Percentiles rank a stretch among this genome's conserved stretches.
Evolutionary conservation across 208 protist species (phyloP).

Genomic region (Leishmania lainsoni): DNA sequence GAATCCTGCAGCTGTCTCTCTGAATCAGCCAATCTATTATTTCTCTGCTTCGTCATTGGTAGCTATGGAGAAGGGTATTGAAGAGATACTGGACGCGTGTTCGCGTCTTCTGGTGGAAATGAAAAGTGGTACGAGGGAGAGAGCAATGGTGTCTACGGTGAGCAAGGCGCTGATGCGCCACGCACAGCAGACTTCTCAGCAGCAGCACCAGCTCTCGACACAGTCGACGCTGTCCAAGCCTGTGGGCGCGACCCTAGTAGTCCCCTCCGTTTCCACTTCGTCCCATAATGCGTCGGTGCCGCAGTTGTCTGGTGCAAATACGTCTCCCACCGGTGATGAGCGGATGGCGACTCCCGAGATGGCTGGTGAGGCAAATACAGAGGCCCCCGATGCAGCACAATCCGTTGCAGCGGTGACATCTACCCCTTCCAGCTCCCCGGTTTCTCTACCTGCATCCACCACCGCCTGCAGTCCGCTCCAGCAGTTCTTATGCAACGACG

Average conservation of each 20-base stretch:
- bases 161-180: slow-evolving; percentile 33
- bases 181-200: slow-evolving; percentile 25
- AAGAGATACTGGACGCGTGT: slow-evolving; percentile 46
- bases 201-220: slow-evolving; percentile 1
- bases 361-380: too few relatives aligned
- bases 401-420: not conserved
- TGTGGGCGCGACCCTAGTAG: not conserved
- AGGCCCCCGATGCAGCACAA: not conserved
- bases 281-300: not conserved
- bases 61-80: slow-evolving; percentile 38
- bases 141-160: slow-evolving; percentile 37
- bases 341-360: not conserved
- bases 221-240: slow-evolving; percentile 9
- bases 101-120: slow-evolving; percentile 47
- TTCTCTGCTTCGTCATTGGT: not conserved
- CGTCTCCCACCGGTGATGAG: not conserved
- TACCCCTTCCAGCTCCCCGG: not conserved
- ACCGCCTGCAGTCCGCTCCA: slow-evolving; percentile 8
- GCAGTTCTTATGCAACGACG: slow-evolving; percentile 32
- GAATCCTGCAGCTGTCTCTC: not conserved
- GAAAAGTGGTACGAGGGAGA: slow-evolving; percentile 48
- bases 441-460: not conserved
- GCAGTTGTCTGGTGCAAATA: not conserved
- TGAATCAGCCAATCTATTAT: not conserved
- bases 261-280: not conserved